phyloP scores from a whole-genome alignment of 495 filamentous ascomycete species.

The Xylaria cubensis region DNA sequence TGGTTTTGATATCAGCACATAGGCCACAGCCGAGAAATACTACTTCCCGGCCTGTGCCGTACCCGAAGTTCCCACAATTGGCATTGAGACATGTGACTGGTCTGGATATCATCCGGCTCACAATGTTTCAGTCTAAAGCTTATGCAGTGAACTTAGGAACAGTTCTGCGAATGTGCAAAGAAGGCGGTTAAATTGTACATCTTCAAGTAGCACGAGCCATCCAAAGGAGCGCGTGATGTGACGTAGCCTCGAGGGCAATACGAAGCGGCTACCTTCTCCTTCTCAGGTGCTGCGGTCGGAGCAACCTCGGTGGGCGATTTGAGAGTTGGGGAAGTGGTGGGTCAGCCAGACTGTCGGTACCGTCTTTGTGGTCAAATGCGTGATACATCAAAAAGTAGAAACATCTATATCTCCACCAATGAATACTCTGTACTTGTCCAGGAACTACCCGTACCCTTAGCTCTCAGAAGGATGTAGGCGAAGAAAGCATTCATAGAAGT shows the following conservation, averaged over 20 bases:
- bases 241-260: slow-evolving; percentile 14
- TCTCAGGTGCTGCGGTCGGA: background rate
- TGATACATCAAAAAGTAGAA: background rate
- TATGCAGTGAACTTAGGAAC: slow-evolving; percentile 6
- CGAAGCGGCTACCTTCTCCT: slow-evolving; percentile 8
- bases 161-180: background rate
- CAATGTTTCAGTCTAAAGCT: slow-evolving; percentile 9
- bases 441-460: slow-evolving; percentile 25
- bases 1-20: slow-evolving; percentile 19
- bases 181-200: background rate
- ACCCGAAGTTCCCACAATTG: slow-evolving; percentile 19
- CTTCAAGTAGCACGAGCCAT: slow-evolving; percentile 11
- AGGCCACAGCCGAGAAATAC: background rate
- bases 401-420: slow-evolving; percentile 10
- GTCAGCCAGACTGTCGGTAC: slow-evolving; percentile 28
- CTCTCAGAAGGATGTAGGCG: slow-evolving; percentile 3
- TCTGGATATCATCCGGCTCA: background rate
- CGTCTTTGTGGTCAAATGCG: slow-evolving; percentile 10
- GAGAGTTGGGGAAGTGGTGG: slow-evolving; percentile 1
- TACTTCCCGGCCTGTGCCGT: slow-evolving; percentile 5
- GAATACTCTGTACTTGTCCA: background rate
- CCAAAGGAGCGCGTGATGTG: slow-evolving; percentile 21
- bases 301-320: slow-evolving; percentile 10
- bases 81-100: slow-evolving; percentile 8
- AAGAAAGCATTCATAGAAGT: slow-evolving; percentile 7